Base-by-base conservation (phyloP, 352 stramenopile genomes). In the Phytophthora boehmeriae region DNA sequence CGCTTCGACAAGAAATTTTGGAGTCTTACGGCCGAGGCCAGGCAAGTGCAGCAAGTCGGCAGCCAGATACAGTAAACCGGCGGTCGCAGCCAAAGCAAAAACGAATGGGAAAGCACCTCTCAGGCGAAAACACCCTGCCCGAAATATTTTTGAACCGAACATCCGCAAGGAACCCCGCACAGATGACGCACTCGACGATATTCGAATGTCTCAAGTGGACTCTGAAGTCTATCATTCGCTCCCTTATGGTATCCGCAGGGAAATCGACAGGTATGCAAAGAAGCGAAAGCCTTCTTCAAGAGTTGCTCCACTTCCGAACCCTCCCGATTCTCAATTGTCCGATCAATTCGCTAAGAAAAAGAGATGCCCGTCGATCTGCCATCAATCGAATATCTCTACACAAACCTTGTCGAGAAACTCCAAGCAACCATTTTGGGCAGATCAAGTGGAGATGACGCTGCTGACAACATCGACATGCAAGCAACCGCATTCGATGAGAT, bases 201-300 rank as follows among this genome's bases (percentile, higher is more conserved):
- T 92, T 48, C 73, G 64, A 10, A 73, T 92, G 56, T 95, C 87
- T 4, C 87, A 94, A 73, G 76, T 95, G 3, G 87, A 95, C 47
- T 73, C 75, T 4, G 76, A 90, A 38, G 83, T 95, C 6, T 92
- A 93, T 42, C 52, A 91, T 32, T 76, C 82, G 16, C 66, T 95
- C 5, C 87, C 87, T 4, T 75, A 89, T 8, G 28, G 57, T 0
- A 82, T 95, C 47, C 85, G 78, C 13, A 78, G 76, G 59, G 87
- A 95, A 36, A 86, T 95, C 32, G 73, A 89, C 52, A 67, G 70
- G 22, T 69, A 89, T 51, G 65, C 86, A 0, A 92, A 90, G 68
- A 83, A 76, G 8, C 56, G 63, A 5, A 66, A 49, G 30, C 39
- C 51, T 8, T 68, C 53, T 8, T 72, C 62, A n/a, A 66, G 19